phyloP scores from a whole-genome alignment of 345 rosid species.

The Carallia pectinifolia region DNA sequence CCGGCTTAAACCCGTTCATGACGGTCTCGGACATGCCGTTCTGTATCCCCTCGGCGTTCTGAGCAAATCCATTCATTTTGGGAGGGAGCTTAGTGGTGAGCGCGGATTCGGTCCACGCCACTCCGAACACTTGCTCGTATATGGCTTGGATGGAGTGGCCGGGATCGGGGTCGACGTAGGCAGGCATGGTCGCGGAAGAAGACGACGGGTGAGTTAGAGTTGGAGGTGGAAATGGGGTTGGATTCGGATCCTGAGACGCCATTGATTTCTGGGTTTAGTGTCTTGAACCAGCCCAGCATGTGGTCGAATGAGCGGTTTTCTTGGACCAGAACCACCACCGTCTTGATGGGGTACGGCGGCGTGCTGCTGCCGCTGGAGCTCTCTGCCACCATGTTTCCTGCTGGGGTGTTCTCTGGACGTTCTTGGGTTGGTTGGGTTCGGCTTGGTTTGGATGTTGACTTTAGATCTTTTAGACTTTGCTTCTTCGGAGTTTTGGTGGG shows the following conservation, averaged over 20 bases:
- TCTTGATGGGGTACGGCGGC: constrained; percentile 62
- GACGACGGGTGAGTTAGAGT: constrained; percentile 41
- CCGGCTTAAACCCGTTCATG: constrained; percentile 51
- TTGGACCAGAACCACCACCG: constrained; percentile 75
- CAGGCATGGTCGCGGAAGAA: constrained; percentile 51
- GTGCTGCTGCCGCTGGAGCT: constrained; percentile 11
- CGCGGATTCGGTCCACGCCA: constrained; percentile 47
- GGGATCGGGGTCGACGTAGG: constrained; percentile 76
- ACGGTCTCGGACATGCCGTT: constrained; percentile 55
- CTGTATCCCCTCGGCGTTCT: constrained; percentile 48
- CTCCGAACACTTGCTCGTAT: constrained; percentile 84
- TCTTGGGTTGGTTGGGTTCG: background rate
- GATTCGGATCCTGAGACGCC: constrained; percentile 74
- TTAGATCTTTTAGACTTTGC: no score
- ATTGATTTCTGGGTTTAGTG: constrained; percentile 65
- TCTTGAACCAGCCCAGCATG: constrained; percentile 82
- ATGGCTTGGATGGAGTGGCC: constrained; percentile 83
- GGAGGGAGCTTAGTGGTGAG: constrained; percentile 22
- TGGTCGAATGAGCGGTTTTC: constrained; percentile 96
- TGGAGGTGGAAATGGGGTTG: constrained; percentile 58
- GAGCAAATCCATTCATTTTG: constrained; percentile 63
- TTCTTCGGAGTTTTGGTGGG: no score
- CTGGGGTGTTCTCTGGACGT: background rate
- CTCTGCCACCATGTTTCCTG: constrained; percentile 33
- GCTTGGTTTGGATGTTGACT: no score